These are phyloP conservation scores for Perkinsus olseni DNA, from an alignment of 169 alveolate genomes.

Conservation along the genomic window DNA sequence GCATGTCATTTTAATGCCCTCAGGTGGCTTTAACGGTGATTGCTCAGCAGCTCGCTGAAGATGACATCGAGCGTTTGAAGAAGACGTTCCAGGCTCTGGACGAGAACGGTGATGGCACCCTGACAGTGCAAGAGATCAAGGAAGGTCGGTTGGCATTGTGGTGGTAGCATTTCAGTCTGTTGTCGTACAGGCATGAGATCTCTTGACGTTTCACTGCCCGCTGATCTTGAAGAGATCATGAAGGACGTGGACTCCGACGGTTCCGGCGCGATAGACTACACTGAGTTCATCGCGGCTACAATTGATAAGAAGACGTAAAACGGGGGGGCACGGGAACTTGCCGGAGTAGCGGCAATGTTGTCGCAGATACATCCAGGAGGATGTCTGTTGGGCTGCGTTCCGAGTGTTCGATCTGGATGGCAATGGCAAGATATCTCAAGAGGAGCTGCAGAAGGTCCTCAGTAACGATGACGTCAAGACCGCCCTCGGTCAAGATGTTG, in stretches of 20 bases:
- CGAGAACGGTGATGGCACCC: constrained; percentile 49
- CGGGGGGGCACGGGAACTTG: constrained; percentile 44
- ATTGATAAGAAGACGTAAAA: constrained; percentile 51
- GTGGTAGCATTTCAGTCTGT: background rate
- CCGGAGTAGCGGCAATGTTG: constrained; percentile 53
- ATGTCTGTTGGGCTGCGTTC: constrained; percentile 60
- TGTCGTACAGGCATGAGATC: background rate
- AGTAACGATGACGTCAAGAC: constrained; percentile 33
- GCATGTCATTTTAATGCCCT: too few species aligned
- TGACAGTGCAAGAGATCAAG: constrained; percentile 44
- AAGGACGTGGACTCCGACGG: constrained; percentile 58
- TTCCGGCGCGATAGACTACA: constrained; percentile 62
- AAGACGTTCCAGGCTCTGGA: constrained; percentile 44
- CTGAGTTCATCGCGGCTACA: constrained; percentile 70
- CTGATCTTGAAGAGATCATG: constrained; percentile 56
- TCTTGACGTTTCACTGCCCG: constrained; percentile 49
- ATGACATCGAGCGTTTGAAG: constrained; percentile 40
- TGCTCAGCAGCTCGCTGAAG: constrained; percentile 58
- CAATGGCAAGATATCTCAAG: constrained; percentile 62
- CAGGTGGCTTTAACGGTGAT: constrained; percentile 48
- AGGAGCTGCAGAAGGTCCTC: constrained; percentile 52
- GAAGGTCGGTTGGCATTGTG: constrained; percentile 29
- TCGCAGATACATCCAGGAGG: constrained; percentile 47
- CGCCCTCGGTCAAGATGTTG: constrained; percentile 28
- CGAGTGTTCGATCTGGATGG: constrained; percentile 62